phyloP scores from a whole-genome alignment of 2,329 filamentous ascomycete species.

The Arthroderma sp. region DNA sequence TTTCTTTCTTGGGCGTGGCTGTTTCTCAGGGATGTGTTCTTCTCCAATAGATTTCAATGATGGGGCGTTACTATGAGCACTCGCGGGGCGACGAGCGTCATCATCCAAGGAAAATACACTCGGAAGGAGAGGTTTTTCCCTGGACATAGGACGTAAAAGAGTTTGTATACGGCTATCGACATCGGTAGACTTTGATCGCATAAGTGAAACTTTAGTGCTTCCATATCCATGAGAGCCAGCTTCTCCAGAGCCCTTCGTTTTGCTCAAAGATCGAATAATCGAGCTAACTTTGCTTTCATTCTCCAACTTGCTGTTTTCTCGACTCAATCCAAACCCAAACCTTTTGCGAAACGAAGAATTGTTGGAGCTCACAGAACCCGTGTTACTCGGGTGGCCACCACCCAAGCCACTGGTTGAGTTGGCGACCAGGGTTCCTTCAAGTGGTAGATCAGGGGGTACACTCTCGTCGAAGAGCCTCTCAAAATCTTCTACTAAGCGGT shows the following conservation, averaged over 20 bases:
- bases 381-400: conserved; percentile 47
- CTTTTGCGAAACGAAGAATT: conserved; percentile 72
- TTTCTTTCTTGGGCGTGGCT: conserved; percentile 52
- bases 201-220: conserved; percentile 52
- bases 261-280: conserved; percentile 79
- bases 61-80: conserved; percentile 34
- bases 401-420: conserved; percentile 49
- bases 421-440: conserved; percentile 31
- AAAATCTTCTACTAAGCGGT: conserved; percentile 78
- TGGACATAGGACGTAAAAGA: conserved; percentile 41
- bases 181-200: conserved; percentile 68
- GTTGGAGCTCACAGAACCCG: conserved; percentile 70
- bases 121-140: conserved; percentile 39
- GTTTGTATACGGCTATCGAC: conserved; percentile 39
- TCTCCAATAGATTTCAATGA: conserved; percentile 40
- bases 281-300: conserved; percentile 58
- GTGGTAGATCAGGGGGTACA: conserved; percentile 32
- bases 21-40: conserved; percentile 35
- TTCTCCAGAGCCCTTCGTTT: conserved; percentile 50
- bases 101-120: conserved; percentile 37
- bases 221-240: conserved; percentile 43
- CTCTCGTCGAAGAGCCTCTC: conserved; percentile 71
- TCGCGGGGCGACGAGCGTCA: conserved; percentile 30
- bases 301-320: conserved; percentile 65
- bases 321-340: conserved; percentile 66